Conservation (phyloP, 2,329 filamentous ascomycete genomes). For the Pseudohalonectria lignicola region DNA sequence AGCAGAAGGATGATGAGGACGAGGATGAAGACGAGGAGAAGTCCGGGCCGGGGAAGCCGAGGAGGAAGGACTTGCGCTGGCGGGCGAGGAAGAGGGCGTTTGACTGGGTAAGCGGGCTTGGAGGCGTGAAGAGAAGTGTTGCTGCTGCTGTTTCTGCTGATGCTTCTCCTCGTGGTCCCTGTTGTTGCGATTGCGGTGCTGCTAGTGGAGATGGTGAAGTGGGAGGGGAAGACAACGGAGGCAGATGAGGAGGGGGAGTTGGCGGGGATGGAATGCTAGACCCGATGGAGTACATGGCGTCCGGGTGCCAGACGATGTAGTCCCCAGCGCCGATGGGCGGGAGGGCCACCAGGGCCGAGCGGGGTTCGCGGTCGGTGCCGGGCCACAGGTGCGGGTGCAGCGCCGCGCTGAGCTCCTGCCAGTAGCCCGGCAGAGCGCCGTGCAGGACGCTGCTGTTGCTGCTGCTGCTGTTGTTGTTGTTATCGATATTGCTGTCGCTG, state of each 20-base stretch:
- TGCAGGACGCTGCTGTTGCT: slow-evolving; percentile 43
- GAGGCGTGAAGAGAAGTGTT: slow-evolving; percentile 27
- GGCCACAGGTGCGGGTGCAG: too few species aligned
- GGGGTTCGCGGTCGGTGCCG: slow-evolving; percentile 57
- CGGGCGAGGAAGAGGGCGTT: slow-evolving; percentile 29
- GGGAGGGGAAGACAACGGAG: neutral
- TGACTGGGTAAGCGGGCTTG: slow-evolving; percentile 27
- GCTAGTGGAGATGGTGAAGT: too few species aligned
- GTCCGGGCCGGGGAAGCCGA: slow-evolving; percentile 27
- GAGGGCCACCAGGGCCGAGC: slow-evolving; percentile 57
- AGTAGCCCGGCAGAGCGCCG: slow-evolving; percentile 56
- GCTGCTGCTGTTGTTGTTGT: too few species aligned
- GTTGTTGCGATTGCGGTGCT: neutral
- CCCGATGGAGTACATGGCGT: slow-evolving; percentile 47
- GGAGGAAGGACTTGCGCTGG: slow-evolving; percentile 28
- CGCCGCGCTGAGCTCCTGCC: too few species aligned
- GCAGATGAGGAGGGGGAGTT: neutral
- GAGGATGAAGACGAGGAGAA: too few species aligned
- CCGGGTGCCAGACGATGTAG: slow-evolving; percentile 67
- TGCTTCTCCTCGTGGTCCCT: too few species aligned
- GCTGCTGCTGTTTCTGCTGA: too few species aligned
- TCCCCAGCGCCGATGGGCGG: slow-evolving; percentile 62
- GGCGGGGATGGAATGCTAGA: neutral
- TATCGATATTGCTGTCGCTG: too few species aligned
- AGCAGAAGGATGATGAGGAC: too few species aligned